Base-by-base conservation (phyloP, 208 protist genomes). In the Acanthamoeba culbertsoni region DNA sequence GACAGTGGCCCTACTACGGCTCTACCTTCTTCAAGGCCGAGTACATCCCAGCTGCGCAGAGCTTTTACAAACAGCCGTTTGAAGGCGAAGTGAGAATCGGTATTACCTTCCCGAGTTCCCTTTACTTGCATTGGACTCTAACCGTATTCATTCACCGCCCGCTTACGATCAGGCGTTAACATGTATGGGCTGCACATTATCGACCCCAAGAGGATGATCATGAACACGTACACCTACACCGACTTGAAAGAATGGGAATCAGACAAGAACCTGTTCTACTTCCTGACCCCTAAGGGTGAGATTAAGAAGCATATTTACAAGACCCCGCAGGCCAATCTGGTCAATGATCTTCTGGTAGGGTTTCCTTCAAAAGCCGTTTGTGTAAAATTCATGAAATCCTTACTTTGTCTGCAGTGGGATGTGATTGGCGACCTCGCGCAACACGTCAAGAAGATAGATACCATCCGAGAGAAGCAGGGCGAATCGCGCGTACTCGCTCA, bases 11-110 rank as follows among this genome's bases (percentile, higher is more conserved):
- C 18, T 92, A 92, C 62, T 92, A 92, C 48, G 86, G 86, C 59
- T 92, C 86, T 12, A 92, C 86, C 23, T 92, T 92, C 86, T 92
- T 57, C 45, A 92, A 79, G 37, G 86, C 86, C 63, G 86, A 92
- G 40, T 92, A 92, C 62, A 91, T 77, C 3, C 86, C 86, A 10
- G 86, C 42, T 40, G 77, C 57, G 0, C 40, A 48, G 45, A 79
- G 45, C 37, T 92, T 92, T 45, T 92, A 79, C 35, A 53, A 79
- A 48, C 86, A 92, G 12, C 86, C 86, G 45, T 92, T 92, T 31
- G 62, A 92, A 42, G 86, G 86, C 12, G 86, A 92, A 77, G 86
- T 92, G 37, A 48, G 86, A 31, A 77, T 92, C 31, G 73, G 73
- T 84, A 55, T n/a, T 10, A n/a, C 63, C 63, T 28, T 26, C 43